Evolutionary conservation across 768 basidiomycete genomes (phyloP).

Genomic region (Hydnum rufescens): DNA sequence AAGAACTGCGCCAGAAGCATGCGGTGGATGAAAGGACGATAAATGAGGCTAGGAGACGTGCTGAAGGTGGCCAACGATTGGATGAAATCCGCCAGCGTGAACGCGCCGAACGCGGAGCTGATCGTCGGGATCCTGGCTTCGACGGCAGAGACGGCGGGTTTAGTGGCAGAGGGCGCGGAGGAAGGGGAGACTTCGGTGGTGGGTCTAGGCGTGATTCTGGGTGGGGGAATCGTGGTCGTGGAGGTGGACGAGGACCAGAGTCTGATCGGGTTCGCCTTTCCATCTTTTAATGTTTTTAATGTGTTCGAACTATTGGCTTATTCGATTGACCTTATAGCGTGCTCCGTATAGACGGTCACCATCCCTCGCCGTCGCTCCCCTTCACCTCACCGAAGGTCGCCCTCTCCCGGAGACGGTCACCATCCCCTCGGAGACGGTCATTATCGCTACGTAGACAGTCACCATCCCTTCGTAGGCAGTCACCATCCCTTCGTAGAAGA

Average conservation of each 20-base stretch:
- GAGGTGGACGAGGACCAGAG: conserved; percentile 30
- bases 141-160: not conserved
- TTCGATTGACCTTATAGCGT: conserved; percentile 5
- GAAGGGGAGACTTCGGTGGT: conserved; percentile 28
- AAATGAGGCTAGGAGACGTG: conserved; percentile 41
- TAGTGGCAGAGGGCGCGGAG: conserved; percentile 25
- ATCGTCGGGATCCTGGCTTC: not conserved
- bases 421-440: conserved; percentile 2
- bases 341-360: conserved; percentile 5
- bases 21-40: conserved; percentile 21
- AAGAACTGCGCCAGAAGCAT: conserved; percentile 48
- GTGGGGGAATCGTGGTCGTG: conserved; percentile 21
- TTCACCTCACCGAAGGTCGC: conserved; percentile 4
- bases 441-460: conserved; percentile 1
- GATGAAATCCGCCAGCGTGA: conserved; percentile 52
- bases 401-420: conserved; percentile 4
- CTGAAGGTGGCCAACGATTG: conserved; percentile 38
- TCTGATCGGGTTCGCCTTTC: conserved; percentile 28
- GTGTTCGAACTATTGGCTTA: not conserved
- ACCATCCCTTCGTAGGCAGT: conserved; percentile 23
- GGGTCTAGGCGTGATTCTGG: conserved; percentile 19
- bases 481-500: conserved; percentile 25
- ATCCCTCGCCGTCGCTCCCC: conserved; percentile 2
- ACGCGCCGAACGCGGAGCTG: conserved; percentile 1
- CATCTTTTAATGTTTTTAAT: conserved; percentile 8